Evolutionary conservation across 345 rosid genomes (phyloP).

Genomic region (Xanthoceras sorbifolium): DNA sequence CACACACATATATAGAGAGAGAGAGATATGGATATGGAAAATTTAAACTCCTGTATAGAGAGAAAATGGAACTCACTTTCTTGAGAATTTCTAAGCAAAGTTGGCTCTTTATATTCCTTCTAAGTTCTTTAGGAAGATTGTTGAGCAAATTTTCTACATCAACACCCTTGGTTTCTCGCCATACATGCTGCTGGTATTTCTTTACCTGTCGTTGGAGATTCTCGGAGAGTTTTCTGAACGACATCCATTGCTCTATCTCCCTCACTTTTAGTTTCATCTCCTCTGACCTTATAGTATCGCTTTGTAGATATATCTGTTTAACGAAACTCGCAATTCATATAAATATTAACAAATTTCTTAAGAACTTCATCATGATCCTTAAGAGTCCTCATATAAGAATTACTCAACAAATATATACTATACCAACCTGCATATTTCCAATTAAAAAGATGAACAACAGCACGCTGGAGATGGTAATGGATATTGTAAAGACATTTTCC

Average conservation of each 20-base stretch:
- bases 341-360: background rate
- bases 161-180: background rate
- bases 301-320: slow-evolving; percentile 7
- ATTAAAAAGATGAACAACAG: slow-evolving; percentile 6
- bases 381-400: no score
- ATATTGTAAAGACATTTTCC: slow-evolving; percentile 1
- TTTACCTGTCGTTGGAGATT: background rate
- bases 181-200: background rate
- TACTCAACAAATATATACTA: background rate
- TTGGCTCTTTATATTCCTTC: slow-evolving; percentile 1
- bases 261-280: background rate
- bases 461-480: background rate
- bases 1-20: background rate
- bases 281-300: background rate
- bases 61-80: background rate
- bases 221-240: background rate
- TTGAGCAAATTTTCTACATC: slow-evolving; percentile 5
- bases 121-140: slow-evolving; percentile 11
- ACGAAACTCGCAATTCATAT: background rate
- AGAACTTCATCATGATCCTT: background rate
- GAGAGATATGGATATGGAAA: background rate
- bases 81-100: background rate
- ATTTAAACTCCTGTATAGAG: background rate
- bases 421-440: slow-evolving; percentile 19
- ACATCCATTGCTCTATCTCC: slow-evolving; percentile 8